Evolutionary conservation across 108 stramenopile species (phyloP).

Genomic region (Nannochloropsis oceanica): DNA sequence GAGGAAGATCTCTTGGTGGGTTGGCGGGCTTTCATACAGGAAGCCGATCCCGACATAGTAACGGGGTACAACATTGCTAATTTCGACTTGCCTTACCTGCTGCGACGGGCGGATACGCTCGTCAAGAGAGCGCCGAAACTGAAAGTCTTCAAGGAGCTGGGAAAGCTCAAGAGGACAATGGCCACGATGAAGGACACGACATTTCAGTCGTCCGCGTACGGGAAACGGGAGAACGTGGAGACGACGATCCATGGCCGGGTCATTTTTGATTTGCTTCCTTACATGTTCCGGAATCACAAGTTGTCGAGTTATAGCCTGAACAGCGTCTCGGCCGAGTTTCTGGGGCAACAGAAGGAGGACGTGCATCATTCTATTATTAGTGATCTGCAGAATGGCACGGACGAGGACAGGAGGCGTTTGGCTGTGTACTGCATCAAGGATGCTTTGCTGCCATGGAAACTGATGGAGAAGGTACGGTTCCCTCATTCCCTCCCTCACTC

Average conservation of each 20-base stretch:
- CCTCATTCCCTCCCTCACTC: neutral
- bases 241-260: constrained; percentile 90
- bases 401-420: constrained; percentile 90
- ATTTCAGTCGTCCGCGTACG: constrained; percentile 88
- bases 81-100: constrained; percentile 96
- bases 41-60: constrained; percentile 86
- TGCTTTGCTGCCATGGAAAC: constrained; percentile 74
- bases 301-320: constrained; percentile 83
- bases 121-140: constrained; percentile 26
- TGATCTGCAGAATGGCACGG: constrained; percentile 82
- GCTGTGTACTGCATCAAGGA: constrained; percentile 99
- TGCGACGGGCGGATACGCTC: constrained; percentile 80
- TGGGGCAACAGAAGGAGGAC: constrained; percentile 97
- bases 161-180: constrained; percentile 57
- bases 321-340: constrained; percentile 88
- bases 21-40: constrained; percentile 77
- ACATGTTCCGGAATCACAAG: constrained; percentile 99
- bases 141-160: constrained; percentile 61
- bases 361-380: constrained; percentile 98
- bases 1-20: constrained; percentile 57
- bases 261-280: constrained; percentile 94
- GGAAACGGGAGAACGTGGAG: constrained; percentile 84
- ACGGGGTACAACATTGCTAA: constrained; percentile 94
- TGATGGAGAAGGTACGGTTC: constrained; percentile 69
- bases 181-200: constrained; percentile 85